Percentiles rank a stretch among this genome's conserved stretches.
These are phyloP conservation scores for Tuber brumale DNA, from an alignment of 495 filamentous ascomycete species.

Conservation along the genomic window DNA sequence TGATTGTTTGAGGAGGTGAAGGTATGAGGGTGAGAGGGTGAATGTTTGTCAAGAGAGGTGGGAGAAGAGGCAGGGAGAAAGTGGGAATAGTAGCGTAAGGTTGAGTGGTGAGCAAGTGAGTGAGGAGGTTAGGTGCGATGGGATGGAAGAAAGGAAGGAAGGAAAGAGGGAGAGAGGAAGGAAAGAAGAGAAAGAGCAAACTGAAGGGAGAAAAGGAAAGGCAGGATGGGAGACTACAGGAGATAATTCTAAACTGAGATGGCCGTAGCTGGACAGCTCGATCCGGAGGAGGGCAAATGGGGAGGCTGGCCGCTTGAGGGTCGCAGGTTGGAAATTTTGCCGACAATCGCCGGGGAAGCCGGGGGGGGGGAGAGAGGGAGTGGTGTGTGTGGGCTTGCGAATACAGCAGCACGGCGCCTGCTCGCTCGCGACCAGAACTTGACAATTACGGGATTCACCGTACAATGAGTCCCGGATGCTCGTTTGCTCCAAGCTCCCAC, in stretches of 20 bases:
- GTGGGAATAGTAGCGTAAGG: not conserved
- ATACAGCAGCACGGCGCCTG: not conserved
- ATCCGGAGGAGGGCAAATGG: slow-evolving; percentile 30
- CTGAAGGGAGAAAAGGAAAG: slow-evolving; percentile 22
- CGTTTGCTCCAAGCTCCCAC: not conserved
- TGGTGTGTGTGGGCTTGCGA: not conserved
- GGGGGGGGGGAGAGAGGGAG: slow-evolving; percentile 26
- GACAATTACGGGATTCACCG: not conserved
- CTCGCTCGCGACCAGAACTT: not conserved
- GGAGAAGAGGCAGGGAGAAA: not conserved
- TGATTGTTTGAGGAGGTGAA: not conserved
- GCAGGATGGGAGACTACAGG: slow-evolving; percentile 10
- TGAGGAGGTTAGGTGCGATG: slow-evolving; percentile 2
- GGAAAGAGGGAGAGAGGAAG: slow-evolving; percentile 15
- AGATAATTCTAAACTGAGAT: slow-evolving; percentile 8
- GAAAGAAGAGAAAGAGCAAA: slow-evolving; percentile 6
- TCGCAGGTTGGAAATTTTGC: slow-evolving; percentile 21
- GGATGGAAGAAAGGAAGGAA: slow-evolving; percentile 8
- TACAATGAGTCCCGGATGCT: not conserved
- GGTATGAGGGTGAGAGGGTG: not conserved
- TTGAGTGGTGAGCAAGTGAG: slow-evolving; percentile 1
- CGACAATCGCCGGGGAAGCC: slow-evolving; percentile 27
- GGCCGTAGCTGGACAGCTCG: slow-evolving; percentile 3
- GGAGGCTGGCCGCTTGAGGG: slow-evolving; percentile 24
- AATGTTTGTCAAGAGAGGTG: not conserved